These are phyloP conservation scores for Pythium coloratum DNA, from an alignment of 352 stramenopile species.

Conservation along the genomic window DNA sequence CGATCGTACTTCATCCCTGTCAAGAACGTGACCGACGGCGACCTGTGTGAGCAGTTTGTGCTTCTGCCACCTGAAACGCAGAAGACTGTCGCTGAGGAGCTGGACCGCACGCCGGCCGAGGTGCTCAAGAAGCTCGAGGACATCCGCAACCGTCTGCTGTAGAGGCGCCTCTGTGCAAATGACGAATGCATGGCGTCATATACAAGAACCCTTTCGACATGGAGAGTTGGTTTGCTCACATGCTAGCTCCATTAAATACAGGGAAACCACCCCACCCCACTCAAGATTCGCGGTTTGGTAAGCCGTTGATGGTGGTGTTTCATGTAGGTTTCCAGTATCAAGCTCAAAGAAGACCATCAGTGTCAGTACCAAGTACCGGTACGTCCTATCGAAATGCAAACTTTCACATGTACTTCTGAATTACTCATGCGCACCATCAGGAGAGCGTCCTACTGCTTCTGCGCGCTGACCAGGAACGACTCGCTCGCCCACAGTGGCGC, in stretches of 20 bases:
- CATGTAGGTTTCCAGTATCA: too few relatives aligned
- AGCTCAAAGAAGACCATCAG: too few relatives aligned
- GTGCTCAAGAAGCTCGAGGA: conserved; percentile 99
- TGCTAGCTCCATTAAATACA: conserved; percentile 5
- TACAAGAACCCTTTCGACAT: background rate
- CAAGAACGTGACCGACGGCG: conserved; percentile 98
- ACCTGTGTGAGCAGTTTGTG: conserved; percentile 97
- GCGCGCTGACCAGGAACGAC: conserved; percentile 21
- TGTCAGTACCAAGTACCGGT: too few relatives aligned
- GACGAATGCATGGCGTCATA: background rate
- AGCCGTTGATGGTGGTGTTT: too few relatives aligned
- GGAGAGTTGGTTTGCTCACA: background rate
- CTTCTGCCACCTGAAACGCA: conserved; percentile 93
- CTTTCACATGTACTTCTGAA: too few relatives aligned
- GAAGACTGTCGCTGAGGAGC: conserved; percentile 94
- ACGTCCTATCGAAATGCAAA: too few relatives aligned
- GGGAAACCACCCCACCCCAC: background rate
- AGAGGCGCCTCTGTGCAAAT: conserved; percentile 30
- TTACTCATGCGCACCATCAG: too few relatives aligned
- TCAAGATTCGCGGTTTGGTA: too few relatives aligned
- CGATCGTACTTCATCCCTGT: conserved; percentile 98
- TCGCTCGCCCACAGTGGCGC: conserved; percentile 23
- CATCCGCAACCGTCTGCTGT: conserved; percentile 96
- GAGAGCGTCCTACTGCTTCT: too few relatives aligned
- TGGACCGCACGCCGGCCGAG: conserved; percentile 95